Evolutionary conservation across 2,329 filamentous ascomycete species (phyloP).

Genomic region (Alternaria sp.): DNA sequence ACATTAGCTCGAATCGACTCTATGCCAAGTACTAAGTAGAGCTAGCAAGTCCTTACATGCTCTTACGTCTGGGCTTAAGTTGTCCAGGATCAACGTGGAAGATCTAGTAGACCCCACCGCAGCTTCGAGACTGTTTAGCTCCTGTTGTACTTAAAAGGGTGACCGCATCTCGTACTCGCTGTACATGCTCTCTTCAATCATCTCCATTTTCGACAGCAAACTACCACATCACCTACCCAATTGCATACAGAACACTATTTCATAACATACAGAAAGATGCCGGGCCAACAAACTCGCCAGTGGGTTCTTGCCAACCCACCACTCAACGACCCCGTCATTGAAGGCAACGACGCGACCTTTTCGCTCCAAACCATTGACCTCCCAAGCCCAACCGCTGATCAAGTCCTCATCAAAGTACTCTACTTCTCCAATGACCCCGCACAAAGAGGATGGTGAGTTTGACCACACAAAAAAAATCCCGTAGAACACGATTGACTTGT

Average conservation of each 20-base stretch:
- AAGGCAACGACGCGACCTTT: constrained; percentile 50
- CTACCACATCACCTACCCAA: neutral
- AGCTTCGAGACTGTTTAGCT: constrained; percentile 4
- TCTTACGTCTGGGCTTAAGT: neutral
- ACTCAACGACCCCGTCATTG: constrained; percentile 40
- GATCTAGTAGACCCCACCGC: neutral
- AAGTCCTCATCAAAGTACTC: constrained; percentile 56
- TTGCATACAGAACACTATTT: neutral
- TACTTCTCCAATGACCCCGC: constrained; percentile 58
- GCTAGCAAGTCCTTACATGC: neutral
- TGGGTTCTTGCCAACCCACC: constrained; percentile 54
- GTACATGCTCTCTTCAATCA: neutral
- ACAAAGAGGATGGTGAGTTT: neutral
- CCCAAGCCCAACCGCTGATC: constrained; percentile 44
- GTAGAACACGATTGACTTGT: constrained; percentile 54
- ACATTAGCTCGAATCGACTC: neutral
- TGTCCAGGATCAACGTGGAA: constrained; percentile 6
- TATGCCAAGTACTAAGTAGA: constrained; percentile 1
- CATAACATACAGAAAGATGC: constrained; percentile 24
- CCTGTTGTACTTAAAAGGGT: constrained; percentile 2
- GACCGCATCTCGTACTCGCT: neutral
- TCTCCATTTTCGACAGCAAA: neutral
- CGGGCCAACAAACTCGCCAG: constrained; percentile 47
- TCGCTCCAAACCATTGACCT: constrained; percentile 45
- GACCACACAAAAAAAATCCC: constrained; percentile 19